Evolutionary conservation across 176 grass and related monocot species (phyloP).

Genomic region (Pontederia crassipes): DNA sequence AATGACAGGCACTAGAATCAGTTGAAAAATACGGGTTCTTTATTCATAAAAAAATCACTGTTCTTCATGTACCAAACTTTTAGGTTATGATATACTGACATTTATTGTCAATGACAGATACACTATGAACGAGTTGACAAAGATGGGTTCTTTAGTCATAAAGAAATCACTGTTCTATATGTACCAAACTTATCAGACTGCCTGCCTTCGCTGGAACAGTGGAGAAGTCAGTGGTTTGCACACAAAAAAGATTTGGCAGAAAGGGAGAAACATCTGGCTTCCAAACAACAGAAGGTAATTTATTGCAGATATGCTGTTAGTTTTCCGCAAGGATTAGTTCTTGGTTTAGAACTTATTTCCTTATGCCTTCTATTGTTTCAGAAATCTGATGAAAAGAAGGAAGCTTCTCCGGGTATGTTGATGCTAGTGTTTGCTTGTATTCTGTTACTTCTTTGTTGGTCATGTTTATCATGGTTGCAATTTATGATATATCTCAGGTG

Average conservation of each 20-base stretch:
- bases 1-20: slow-evolving; percentile 76
- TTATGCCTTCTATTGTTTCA: slow-evolving; percentile 25
- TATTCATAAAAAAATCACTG: slow-evolving; percentile 79
- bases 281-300: slow-evolving; percentile 68
- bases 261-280: slow-evolving; percentile 31
- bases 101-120: slow-evolving; percentile 40
- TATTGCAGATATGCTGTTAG: neutral
- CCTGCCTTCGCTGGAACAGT: slow-evolving; percentile 60
- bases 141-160: slow-evolving; percentile 67
- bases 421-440: neutral
- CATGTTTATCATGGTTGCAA: neutral
- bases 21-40: slow-evolving; percentile 61
- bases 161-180: slow-evolving; percentile 88
- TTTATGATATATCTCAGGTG: slow-evolving; percentile 8
- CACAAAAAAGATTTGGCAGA: slow-evolving; percentile 54
- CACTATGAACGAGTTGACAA: slow-evolving; percentile 84
- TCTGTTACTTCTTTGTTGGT: neutral
- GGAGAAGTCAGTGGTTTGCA: slow-evolving; percentile 68
- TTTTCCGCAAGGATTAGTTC: neutral
- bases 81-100: slow-evolving; percentile 10
- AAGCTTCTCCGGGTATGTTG: slow-evolving; percentile 34
- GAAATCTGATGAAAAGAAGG: slow-evolving; percentile 51
- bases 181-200: slow-evolving; percentile 76
- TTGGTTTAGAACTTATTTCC: neutral
- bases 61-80: slow-evolving; percentile 76